phyloP scores from a whole-genome alignment of 495 filamentous ascomycete genomes.

The Penicillium chermesinum region DNA sequence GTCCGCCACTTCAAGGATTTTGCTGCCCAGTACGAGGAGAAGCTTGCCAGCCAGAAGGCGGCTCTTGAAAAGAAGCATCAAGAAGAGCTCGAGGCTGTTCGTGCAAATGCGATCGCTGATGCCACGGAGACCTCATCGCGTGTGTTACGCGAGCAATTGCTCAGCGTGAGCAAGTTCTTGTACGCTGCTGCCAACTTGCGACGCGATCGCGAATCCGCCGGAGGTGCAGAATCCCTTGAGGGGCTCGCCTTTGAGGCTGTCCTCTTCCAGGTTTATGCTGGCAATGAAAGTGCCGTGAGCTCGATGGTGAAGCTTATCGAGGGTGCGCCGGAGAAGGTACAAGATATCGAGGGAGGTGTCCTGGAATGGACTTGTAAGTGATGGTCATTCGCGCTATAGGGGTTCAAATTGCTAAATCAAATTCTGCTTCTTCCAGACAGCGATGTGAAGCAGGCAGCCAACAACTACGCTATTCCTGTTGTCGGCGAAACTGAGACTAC shows the following conservation, averaged over 20 bases:
- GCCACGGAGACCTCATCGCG: slow-evolving; percentile 51
- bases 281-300: slow-evolving; percentile 72
- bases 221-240: slow-evolving; percentile 64
- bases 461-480: slow-evolving; percentile 31
- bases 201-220: slow-evolving; percentile 41
- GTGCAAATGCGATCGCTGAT: slow-evolving; percentile 58
- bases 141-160: slow-evolving; percentile 50
- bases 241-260: slow-evolving; percentile 86
- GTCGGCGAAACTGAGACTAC: slow-evolving; percentile 17
- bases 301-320: slow-evolving; percentile 81
- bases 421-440: slow-evolving; percentile 45
- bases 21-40: slow-evolving; percentile 69
- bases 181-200: slow-evolving; percentile 70
- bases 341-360: slow-evolving; percentile 55
- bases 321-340: slow-evolving; percentile 68
- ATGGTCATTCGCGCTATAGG: neutral
- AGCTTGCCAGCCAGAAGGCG: slow-evolving; percentile 62
- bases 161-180: slow-evolving; percentile 73
- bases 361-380: slow-evolving; percentile 75
- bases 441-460: slow-evolving; percentile 58
- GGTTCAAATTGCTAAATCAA: slow-evolving; percentile 13
- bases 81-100: slow-evolving; percentile 66
- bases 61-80: slow-evolving; percentile 63
- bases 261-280: slow-evolving; percentile 81
- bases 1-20: slow-evolving; percentile 78